phyloP scores from a whole-genome alignment of 345 rosid species.

The Gossypium anomalum region DNA sequence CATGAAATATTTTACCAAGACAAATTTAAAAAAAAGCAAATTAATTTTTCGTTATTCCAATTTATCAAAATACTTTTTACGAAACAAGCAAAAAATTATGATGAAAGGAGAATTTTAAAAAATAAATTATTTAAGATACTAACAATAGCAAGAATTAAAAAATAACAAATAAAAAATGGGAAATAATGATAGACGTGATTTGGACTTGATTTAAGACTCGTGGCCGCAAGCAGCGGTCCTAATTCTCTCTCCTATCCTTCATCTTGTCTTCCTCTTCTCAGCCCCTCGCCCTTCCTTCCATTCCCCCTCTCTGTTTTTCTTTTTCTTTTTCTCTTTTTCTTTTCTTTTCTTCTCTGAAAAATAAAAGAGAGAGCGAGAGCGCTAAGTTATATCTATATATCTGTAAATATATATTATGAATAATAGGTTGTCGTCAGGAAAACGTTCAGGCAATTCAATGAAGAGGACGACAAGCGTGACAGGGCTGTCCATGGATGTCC shows the following conservation, averaged over 20 bases:
- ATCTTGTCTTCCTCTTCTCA: constrained; percentile 7
- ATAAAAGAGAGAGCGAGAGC: background rate
- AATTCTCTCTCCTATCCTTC: constrained; percentile 30
- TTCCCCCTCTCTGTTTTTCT: constrained; percentile 9
- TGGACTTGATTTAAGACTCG: background rate
- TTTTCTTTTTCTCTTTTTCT: constrained; percentile 21
- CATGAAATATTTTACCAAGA: too few species aligned
- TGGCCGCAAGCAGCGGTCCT: constrained; percentile 46
- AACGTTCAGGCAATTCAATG: constrained; percentile 58
- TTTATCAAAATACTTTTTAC: too few species aligned
- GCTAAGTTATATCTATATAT: background rate
- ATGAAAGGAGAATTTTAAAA: too few species aligned
- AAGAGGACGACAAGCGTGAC: constrained; percentile 74
- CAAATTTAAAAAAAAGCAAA: too few species aligned
- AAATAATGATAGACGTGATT: background rate
- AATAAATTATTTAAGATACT: too few species aligned
- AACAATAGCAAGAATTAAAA: background rate
- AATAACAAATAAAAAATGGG: too few species aligned
- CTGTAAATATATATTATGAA: background rate
- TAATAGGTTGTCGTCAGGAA: constrained; percentile 50
- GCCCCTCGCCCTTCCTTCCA: background rate
- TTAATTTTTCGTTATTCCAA: too few species aligned
- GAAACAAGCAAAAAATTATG: too few species aligned
- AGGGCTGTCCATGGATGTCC: constrained; percentile 42
- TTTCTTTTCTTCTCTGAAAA: constrained; percentile 1